Evolutionary conservation across 768 basidiomycete genomes (phyloP), one percentile per base, ranked within the genome.

Genomic region (Hygrophoropsis aurantiaca): DNA sequence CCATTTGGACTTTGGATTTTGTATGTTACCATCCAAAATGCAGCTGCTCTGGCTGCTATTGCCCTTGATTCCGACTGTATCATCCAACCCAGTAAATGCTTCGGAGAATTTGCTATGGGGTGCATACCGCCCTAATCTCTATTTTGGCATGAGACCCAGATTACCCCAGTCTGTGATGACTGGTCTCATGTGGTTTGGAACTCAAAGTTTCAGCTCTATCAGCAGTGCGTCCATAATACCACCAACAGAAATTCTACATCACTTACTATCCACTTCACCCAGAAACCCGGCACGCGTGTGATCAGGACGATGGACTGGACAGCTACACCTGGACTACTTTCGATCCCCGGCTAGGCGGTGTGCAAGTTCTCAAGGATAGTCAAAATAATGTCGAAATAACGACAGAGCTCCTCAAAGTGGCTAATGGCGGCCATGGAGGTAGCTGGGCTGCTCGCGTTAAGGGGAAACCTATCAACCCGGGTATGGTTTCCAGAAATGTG

Each of bases 151-250:
- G 37, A 73, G 90, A 40, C 90, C 94, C 11, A 78, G 86, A 36
- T 69, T 91, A 52, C 92, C 94, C 0, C 82, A 90, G 57, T 91
- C 90, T n/a, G 76, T 97, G 21, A 80, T 94, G 83, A 91, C 89
- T 2, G 94, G 94, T 11, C 78, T 98, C 26, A 80, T 95, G 67
- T 97, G 94, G 94, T 93, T 90, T 62, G 90, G 94, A 24, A 85
- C 90, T 7, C 84, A 90, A 32, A 80, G 95, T 67, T 97, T 82
- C 60, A 75, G 84, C 59, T 85, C 90, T 53, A 67, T 83, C 47
- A 62, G 69, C 50, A 76, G 87, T 85, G 51, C 64, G 86, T 71
- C 32, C n/a, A 56, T 43, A 27, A 20, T 27, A 13, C 8, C 18
- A 48, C 21, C 46, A 44, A n/a, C n/a, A n/a, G n/a, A n/a, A 40